A percentile compares a stretch with the other conserved stretches of the same genome.
Evolutionary conservation across 2,329 filamentous ascomycete genomes (phyloP).

Genomic region (Sporothrix euskadiensis): DNA sequence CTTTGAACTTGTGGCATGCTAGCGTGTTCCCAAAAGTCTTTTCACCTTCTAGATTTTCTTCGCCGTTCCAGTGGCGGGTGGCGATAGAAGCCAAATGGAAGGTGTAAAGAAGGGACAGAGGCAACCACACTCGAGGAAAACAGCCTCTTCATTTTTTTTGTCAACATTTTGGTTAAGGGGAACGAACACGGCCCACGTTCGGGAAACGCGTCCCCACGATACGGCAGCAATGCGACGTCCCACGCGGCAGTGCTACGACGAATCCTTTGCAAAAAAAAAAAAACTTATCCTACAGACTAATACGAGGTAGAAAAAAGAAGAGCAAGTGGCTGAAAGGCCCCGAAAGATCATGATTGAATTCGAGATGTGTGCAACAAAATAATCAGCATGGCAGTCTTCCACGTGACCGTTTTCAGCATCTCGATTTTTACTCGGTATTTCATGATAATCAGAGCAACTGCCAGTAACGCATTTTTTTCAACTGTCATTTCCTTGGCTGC

Average conservation of each 20-base stretch:
- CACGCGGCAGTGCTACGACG: neutral
- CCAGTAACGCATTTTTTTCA: neutral
- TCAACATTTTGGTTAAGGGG: neutral
- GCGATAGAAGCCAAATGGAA: conserved; percentile 26
- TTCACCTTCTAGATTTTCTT: neutral
- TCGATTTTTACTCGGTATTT: neutral
- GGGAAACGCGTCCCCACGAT: neutral
- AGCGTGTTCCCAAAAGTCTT: neutral
- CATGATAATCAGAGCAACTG: neutral
- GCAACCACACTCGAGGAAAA: neutral
- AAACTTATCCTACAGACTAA: neutral
- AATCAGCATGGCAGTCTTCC: neutral
- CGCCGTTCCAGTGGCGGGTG: conserved; percentile 19
- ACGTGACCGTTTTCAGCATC: neutral
- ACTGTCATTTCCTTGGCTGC: conserved; percentile 2
- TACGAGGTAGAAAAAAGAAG: neutral
- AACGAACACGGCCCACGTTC: neutral
- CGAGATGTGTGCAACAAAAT: neutral
- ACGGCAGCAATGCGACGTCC: neutral
- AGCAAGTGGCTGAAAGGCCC: neutral
- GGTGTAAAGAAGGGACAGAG: conserved; percentile 2
- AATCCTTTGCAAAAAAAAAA: neutral
- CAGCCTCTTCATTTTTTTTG: neutral
- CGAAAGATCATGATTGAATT: neutral
- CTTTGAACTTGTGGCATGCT: neutral